A percentile compares a stretch with the other conserved stretches of the same genome.
These are phyloP conservation scores for Hemisphaericaspora xylanilytica DNA, from an alignment of 1,139 yeast species.

Conservation along the genomic window DNA sequence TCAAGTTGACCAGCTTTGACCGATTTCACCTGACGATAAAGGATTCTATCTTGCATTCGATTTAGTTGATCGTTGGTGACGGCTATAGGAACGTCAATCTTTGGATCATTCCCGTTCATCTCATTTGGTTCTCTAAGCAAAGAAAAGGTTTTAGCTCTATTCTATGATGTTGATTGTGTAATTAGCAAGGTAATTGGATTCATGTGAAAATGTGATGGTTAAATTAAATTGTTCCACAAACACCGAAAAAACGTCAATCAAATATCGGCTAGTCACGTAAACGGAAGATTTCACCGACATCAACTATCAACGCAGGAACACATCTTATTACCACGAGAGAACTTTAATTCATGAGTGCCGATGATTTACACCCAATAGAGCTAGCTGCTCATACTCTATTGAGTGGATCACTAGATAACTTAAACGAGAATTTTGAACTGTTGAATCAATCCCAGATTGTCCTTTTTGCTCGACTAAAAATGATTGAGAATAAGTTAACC, in stretches of 20 bases:
- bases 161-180: no score
- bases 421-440: conserved; percentile 51
- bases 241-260: no score
- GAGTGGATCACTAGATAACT: conserved; percentile 51
- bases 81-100: conserved; percentile 10
- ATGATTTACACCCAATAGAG: conserved; percentile 53
- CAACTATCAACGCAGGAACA: no score
- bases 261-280: no score
- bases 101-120: conserved; percentile 2
- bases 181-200: no score
- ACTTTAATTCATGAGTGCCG: conserved; percentile 2
- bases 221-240: no score
- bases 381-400: conserved; percentile 54
- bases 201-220: no score
- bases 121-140: no score
- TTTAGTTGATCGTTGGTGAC: conserved; percentile 14
- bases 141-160: no score
- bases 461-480: conserved; percentile 46
- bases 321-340: background rate
- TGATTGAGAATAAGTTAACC: conserved; percentile 37
- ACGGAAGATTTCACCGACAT: no score
- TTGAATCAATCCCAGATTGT: conserved; percentile 58
- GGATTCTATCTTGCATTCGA: conserved; percentile 20
- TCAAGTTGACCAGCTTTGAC: conserved; percentile 41
- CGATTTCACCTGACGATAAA: conserved; percentile 32